phyloP scores from a whole-genome alignment of 202 grass and related monocot species.

The Panicum virgatum region DNA sequence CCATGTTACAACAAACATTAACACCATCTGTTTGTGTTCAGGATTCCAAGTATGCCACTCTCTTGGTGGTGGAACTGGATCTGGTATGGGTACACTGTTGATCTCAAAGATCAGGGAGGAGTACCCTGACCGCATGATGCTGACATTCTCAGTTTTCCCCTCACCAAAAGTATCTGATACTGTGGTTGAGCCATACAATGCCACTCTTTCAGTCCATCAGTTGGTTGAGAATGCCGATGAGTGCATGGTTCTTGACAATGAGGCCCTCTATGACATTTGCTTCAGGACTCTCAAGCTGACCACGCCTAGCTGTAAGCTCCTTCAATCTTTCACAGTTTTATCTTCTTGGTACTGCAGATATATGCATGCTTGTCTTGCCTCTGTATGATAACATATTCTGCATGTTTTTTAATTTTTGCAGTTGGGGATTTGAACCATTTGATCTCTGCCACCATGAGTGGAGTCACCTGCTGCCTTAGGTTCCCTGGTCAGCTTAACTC shows the following conservation, averaged over 20 bases:
- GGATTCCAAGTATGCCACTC: slow-evolving; percentile 87
- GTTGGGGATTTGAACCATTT: slow-evolving; percentile 81
- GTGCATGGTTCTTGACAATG: slow-evolving; percentile 74
- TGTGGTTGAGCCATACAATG: slow-evolving; percentile 72
- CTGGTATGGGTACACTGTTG: slow-evolving; percentile 77
- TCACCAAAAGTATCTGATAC: slow-evolving; percentile 81
- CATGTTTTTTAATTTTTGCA: slow-evolving; percentile 37
- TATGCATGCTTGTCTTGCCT: neutral
- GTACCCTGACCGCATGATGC: slow-evolving; percentile 84
- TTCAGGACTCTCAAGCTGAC: slow-evolving; percentile 78
- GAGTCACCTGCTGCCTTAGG: slow-evolving; percentile 72
- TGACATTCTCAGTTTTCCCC: slow-evolving; percentile 76
- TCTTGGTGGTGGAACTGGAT: slow-evolving; percentile 82
- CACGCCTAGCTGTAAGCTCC: slow-evolving; percentile 52
- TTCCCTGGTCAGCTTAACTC: slow-evolving; percentile 79
- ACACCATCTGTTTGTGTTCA: slow-evolving; percentile 28
- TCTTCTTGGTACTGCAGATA: neutral
- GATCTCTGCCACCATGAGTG: slow-evolving; percentile 76
- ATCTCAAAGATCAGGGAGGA: slow-evolving; percentile 89
- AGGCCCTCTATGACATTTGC: slow-evolving; percentile 68
- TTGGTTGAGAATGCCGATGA: slow-evolving; percentile 73
- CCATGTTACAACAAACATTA: neutral
- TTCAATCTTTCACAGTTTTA: neutral
- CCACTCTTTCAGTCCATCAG: slow-evolving; percentile 72
- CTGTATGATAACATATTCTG: neutral